A percentile compares a stretch with the other conserved stretches of the same genome.
Evolutionary conservation across 192 early-diverging fungal species (phyloP).

Genomic region (Backusella sp.): DNA sequence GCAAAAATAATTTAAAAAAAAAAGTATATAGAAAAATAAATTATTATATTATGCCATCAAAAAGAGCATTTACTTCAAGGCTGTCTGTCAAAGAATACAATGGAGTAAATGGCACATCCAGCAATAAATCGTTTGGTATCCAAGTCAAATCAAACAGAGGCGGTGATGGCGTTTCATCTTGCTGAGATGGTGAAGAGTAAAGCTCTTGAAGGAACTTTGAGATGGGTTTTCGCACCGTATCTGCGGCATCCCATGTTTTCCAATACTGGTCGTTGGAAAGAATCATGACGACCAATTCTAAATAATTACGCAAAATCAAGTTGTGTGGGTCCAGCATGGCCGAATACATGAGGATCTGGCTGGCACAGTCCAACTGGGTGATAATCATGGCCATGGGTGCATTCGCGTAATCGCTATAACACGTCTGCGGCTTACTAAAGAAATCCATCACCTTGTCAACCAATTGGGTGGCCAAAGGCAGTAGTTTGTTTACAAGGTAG

Average conservation of each 20-base stretch:
- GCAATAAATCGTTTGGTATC: neutral
- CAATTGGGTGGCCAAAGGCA: neutral
- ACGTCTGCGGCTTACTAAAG: neutral
- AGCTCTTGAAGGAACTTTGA: neutral
- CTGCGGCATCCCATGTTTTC: neutral
- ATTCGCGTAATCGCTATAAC: neutral
- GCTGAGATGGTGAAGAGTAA: neutral
- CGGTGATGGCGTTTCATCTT: neutral
- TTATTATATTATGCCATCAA: neutral
- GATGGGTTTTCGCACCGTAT: neutral
- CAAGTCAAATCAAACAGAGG: neutral
- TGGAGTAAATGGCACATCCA: neutral
- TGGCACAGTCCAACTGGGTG: neutral
- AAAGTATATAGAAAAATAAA: neutral
- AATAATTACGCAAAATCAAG: neutral
- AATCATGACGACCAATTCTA: neutral
- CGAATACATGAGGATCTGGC: neutral
- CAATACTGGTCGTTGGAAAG: neutral
- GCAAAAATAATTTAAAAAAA: neutral
- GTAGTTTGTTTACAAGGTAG: neutral
- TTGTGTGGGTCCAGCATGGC: neutral
- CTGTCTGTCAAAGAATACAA: neutral
- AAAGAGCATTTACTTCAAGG: neutral
- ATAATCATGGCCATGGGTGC: neutral
- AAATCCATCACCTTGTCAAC: neutral